phyloP scores from a whole-genome alignment of 305 asterid genomes.

The Euphrasia arctica region DNA sequence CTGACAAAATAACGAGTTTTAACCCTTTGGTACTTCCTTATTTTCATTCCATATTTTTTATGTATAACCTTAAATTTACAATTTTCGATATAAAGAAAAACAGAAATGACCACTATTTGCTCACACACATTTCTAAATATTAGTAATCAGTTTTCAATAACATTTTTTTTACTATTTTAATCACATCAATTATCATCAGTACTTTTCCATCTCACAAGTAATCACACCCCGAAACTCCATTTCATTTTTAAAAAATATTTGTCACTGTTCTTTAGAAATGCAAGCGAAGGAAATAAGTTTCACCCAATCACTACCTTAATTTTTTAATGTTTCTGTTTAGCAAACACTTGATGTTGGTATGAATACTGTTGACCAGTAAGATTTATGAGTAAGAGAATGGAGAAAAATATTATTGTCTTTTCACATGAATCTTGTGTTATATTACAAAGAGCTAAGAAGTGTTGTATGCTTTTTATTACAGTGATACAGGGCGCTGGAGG shows the following conservation, averaged over 20 bases:
- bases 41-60: too few species aligned
- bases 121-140: too few species aligned
- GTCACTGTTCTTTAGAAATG: too few species aligned
- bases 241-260: neutral
- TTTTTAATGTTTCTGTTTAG: conserved; percentile 13
- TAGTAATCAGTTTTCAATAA: too few species aligned
- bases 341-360: conserved; percentile 16
- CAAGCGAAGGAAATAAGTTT: too few species aligned
- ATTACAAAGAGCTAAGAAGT: conserved; percentile 15
- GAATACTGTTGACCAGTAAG: conserved; percentile 1
- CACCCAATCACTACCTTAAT: neutral
- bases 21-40: neutral
- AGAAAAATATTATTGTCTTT: conserved; percentile 6
- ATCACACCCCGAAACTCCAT: too few species aligned
- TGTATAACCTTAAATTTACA: too few species aligned
- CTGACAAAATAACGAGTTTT: conserved; percentile 15
- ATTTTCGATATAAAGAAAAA: too few species aligned
- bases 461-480: conserved; percentile 34
- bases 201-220: too few species aligned
- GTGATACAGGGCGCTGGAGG: conserved; percentile 97
- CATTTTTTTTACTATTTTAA: too few species aligned
- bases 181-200: too few species aligned
- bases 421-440: conserved; percentile 21
- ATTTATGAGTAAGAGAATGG: conserved; percentile 5
- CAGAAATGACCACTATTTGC: too few species aligned